These are phyloP conservation scores for Fusarium nisikadoi DNA, from an alignment of 2,329 filamentous ascomycete genomes.

Conservation along the genomic window DNA sequence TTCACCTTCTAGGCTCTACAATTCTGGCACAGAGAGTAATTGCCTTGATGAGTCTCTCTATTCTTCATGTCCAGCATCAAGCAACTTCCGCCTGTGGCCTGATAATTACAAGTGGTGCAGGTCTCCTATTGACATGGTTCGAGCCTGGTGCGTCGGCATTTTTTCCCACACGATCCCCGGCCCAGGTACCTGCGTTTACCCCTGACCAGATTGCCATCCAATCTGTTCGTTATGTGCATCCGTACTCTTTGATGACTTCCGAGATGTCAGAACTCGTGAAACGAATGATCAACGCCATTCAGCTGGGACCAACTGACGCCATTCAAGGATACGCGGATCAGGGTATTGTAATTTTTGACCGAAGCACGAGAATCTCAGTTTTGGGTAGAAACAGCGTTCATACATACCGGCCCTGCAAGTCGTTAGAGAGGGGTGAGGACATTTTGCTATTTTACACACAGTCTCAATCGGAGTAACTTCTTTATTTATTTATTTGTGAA, in stretches of 20 bases:
- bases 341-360: background rate
- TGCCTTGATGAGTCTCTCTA: background rate
- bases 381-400: background rate
- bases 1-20: background rate
- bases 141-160: conserved; percentile 25
- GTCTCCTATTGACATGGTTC: conserved; percentile 31
- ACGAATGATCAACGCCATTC: conserved; percentile 10
- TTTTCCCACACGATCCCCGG: conserved; percentile 8
- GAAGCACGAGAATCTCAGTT: background rate
- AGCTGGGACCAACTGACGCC: conserved; percentile 24
- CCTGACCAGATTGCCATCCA: conserved; percentile 13
- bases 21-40: background rate
- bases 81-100: conserved; percentile 32
- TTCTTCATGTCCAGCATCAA: background rate
- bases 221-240: conserved; percentile 8
- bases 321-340: conserved; percentile 10
- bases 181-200: conserved; percentile 19
- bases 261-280: conserved; percentile 6
- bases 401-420: background rate
- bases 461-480: background rate
- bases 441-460: background rate
- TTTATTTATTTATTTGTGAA: background rate
- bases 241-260: conserved; percentile 5
- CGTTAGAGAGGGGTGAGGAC: background rate
- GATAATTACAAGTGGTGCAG: conserved; percentile 17